These are phyloP conservation scores for Ceriops tagal DNA, from an alignment of 345 rosid genomes.

Conservation along the genomic window DNA sequence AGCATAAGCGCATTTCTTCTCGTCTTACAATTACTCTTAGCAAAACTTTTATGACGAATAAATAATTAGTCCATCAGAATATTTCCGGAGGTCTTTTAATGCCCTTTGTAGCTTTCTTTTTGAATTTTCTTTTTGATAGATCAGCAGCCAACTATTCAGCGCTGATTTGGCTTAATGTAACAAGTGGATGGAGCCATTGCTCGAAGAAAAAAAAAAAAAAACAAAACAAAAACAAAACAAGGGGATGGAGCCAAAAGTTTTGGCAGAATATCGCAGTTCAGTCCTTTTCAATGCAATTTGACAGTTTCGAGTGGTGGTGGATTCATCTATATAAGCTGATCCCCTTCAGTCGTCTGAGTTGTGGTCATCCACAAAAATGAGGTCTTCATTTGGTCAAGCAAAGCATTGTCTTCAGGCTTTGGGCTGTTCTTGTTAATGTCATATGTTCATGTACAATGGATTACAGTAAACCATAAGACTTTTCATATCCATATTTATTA, in stretches of 20 bases:
- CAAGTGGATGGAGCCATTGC: background rate
- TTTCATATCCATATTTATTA: background rate
- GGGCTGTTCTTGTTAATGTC: background rate
- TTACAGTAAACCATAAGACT: background rate
- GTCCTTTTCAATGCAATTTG: background rate
- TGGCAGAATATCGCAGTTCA: slow-evolving; percentile 2
- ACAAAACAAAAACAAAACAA: background rate
- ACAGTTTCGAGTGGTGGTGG: background rate
- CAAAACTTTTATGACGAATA: too few species aligned
- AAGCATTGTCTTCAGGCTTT: background rate
- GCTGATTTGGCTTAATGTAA: background rate
- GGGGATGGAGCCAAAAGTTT: background rate
- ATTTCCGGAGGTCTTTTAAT: background rate
- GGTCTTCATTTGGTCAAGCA: background rate
- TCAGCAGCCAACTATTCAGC: background rate
- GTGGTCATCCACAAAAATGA: background rate
- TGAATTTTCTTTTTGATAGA: background rate
- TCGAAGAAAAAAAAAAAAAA: too few species aligned
- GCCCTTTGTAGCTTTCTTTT: slow-evolving; percentile 5
- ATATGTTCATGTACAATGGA: background rate
- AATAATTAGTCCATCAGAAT: too few species aligned
- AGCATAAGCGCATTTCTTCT: too few species aligned
- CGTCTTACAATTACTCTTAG: too few species aligned
- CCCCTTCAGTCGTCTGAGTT: background rate
- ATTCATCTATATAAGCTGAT: slow-evolving; percentile 4